phyloP scores from a whole-genome alignment of 805 yeast species.

The Torulaspora gathmanii region DNA sequence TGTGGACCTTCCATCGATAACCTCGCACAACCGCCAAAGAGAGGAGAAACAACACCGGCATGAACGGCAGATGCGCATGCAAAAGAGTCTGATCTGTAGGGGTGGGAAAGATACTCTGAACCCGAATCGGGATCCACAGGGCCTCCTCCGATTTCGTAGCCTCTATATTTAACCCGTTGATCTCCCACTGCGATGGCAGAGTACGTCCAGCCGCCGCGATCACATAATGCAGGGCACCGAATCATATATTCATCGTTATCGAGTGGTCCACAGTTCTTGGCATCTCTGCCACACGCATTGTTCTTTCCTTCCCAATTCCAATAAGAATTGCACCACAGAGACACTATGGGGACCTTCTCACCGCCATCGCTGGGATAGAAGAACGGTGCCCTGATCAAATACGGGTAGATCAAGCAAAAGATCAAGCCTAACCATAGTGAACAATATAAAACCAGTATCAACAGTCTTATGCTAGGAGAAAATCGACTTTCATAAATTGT shows the following conservation, averaged over 20 bases:
- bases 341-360: conserved; percentile 34
- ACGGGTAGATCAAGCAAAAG: conserved; percentile 42
- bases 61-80: conserved; percentile 90
- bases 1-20: conserved; percentile 54
- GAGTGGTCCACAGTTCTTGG: conserved; percentile 50
- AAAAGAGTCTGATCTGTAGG: conserved; percentile 83
- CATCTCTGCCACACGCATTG: conserved; percentile 70
- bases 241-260: conserved; percentile 46
- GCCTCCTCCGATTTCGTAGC: conserved; percentile 78
- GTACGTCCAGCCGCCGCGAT: conserved; percentile 69
- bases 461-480: conserved; percentile 31
- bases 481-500: conserved; percentile 30
- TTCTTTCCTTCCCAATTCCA: conserved; percentile 72
- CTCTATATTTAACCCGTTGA: conserved; percentile 59
- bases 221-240: conserved; percentile 87
- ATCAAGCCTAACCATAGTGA: conserved; percentile 44
- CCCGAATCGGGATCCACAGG: conserved; percentile 19
- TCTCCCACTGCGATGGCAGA: conserved; percentile 72
- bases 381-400: conserved; percentile 42
- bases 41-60: conserved; percentile 70
- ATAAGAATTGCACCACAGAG: conserved; percentile 37
- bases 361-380: conserved; percentile 20
- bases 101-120: conserved; percentile 42
- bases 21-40: conserved; percentile 73
- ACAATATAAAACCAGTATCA: conserved; percentile 39